A percentile compares a stretch with the other conserved stretches of the same genome.
Conservation (phyloP, 2,329 filamentous ascomycete species). For the Aspergillus spinulosporus region DNA sequence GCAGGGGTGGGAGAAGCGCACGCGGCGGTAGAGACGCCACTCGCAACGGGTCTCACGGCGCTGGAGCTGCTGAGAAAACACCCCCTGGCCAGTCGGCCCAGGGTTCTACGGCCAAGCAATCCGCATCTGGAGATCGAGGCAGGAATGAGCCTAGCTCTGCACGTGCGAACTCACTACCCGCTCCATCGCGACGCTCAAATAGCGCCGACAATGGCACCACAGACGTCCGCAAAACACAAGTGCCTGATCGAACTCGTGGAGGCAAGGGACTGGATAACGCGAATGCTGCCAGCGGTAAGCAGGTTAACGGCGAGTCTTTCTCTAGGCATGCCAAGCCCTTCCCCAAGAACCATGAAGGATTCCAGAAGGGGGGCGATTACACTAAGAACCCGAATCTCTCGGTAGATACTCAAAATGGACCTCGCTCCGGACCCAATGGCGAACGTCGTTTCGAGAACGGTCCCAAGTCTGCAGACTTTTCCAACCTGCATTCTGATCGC, state of each 20-base stretch:
- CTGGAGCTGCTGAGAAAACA: constrained; percentile 38
- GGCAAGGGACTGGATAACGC: constrained; percentile 36
- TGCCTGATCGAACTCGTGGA: constrained; percentile 34
- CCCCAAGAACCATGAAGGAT: constrained; percentile 33
- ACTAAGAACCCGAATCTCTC: constrained; percentile 32
- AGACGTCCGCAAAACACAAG: constrained; percentile 37
- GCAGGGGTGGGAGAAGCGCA: constrained; percentile 56
- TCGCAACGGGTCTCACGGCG: constrained; percentile 45
- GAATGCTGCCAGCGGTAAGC: constrained; percentile 28
- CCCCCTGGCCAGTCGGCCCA: constrained; percentile 31
- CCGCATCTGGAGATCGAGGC: constrained; percentile 34
- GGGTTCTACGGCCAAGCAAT: constrained; percentile 31
- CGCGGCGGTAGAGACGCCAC: constrained; percentile 56
- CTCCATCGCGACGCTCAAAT: constrained; percentile 37
- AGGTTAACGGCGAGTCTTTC: constrained; percentile 32
- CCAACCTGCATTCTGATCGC: constrained; percentile 30
- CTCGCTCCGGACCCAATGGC: constrained; percentile 30
- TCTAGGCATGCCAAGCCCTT: constrained; percentile 38
- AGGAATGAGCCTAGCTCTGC: constrained; percentile 37
- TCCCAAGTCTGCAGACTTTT: constrained; percentile 40
- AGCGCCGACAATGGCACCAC: constrained; percentile 34
- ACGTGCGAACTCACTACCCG: constrained; percentile 44
- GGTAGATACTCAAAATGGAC: constrained; percentile 36
- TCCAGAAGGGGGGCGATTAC: constrained; percentile 29
- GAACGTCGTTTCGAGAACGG: constrained; percentile 43